Evolutionary conservation across 768 basidiomycete species (phyloP), one percentile per base, ranked within the genome.

Genomic region (Podaxis carcinomalis): DNA sequence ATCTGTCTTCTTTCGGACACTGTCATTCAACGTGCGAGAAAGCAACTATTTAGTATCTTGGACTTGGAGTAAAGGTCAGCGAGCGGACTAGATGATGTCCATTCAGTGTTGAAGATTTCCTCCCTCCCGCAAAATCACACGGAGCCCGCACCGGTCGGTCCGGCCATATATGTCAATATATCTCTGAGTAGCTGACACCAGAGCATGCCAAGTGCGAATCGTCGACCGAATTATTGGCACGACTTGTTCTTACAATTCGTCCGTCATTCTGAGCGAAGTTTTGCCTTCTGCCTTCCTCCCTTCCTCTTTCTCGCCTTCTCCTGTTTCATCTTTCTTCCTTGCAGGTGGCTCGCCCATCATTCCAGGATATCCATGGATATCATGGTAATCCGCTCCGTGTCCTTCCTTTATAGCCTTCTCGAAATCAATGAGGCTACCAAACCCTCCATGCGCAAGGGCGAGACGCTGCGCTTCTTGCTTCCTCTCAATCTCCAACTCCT

Each of bases 391-490:
- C 16, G 72, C 72, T 10, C 77, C 81, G 21, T 73, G 68, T 13
- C 76, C 77, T 36, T 74, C 68, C 69, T 76, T 69, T 19, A 81
- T 63, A 1, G 80, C 80, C 62, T 78, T 74, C 70, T 83, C 82
- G 56, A 83, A 83, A 69, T 83, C 83, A 67, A 82, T 76, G 27
- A 81, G 64, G 64, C 80, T 76, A 16, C 75, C 67, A 67, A 75
- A 82, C 10, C 82, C 83, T 37, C 82, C 81, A 59, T 83, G 81
- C 39, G 79, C 72, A 37, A 83, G 74, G 37, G 79, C 78, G 47
- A 83, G 77, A 36, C 78, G 75, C 68, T 83, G 81, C 3, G 80
- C 82, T 69, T 83, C 83, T 69, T 82, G 80, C 68, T 80, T 73
- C 10, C 69, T 72, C 67, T 80, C 73, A 40, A 81, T 80, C 66